A percentile compares a stretch with the other conserved stretches of the same genome.
Conservation (phyloP, 2,329 filamentous ascomycete genomes). For the Penicillium sp. region DNA sequence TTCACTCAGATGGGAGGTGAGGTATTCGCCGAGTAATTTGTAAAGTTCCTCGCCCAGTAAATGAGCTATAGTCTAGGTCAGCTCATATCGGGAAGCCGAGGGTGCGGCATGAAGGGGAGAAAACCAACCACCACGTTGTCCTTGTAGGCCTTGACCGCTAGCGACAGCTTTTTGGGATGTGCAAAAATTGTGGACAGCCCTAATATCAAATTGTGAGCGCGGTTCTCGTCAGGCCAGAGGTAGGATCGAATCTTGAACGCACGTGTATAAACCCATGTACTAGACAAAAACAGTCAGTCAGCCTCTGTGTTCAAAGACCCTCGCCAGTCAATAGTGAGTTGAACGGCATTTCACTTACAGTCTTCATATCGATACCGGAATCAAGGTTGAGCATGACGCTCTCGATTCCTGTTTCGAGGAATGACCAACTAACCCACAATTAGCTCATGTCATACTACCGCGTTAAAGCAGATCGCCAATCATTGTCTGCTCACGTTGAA, state of each 20-base stretch:
- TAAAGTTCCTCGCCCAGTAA: conserved; percentile 95
- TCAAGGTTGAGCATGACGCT: conserved; percentile 92
- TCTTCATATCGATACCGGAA: conserved; percentile 89
- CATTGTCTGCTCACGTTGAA: conserved; percentile 55
- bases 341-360: conserved; percentile 50
- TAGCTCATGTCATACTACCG: conserved; percentile 14
- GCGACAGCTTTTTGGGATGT: conserved; percentile 91
- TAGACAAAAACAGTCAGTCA: conserved; percentile 36
- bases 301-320: not conserved
- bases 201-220: conserved; percentile 39
- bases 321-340: not conserved
- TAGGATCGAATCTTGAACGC: conserved; percentile 13
- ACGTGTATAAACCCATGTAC: conserved; percentile 98
- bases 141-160: conserved; percentile 51
- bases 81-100: not conserved
- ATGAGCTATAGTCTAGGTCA: conserved; percentile 61
- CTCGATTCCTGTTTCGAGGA: conserved; percentile 82
- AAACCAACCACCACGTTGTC: conserved; percentile 70
- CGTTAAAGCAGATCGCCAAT: not conserved
- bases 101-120: not conserved
- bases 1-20: conserved; percentile 70
- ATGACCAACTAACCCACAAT: conserved; percentile 68
- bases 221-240: conserved; percentile 24
- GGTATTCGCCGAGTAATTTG: conserved; percentile 82
- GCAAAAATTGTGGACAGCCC: conserved; percentile 96